Conservation (phyloP, 2,329 filamentous ascomycete species). For the Apiospora malaysiana region DNA sequence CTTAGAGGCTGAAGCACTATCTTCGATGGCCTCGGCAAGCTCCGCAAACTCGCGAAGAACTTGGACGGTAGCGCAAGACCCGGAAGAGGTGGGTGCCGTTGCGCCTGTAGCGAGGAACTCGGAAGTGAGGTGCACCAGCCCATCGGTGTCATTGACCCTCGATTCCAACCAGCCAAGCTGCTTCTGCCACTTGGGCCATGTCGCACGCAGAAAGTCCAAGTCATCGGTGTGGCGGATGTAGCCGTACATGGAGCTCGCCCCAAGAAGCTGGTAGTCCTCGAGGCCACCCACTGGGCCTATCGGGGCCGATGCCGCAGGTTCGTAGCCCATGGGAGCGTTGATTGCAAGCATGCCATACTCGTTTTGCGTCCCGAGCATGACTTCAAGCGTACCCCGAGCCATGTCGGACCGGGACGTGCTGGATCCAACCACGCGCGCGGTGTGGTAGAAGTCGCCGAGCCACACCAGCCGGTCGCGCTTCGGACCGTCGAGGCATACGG, state of each 20-base stretch:
- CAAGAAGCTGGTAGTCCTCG: slow-evolving; percentile 32
- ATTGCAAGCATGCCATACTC: slow-evolving; percentile 27
- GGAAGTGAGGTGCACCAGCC: slow-evolving; percentile 25
- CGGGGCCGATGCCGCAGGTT: slow-evolving; percentile 17
- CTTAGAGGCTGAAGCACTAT: slow-evolving; percentile 28
- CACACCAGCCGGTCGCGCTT: slow-evolving; percentile 50
- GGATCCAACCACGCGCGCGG: slow-evolving; percentile 41
- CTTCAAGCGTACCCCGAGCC: slow-evolving; percentile 41
- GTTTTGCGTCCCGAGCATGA: slow-evolving; percentile 32
- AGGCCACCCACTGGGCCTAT: slow-evolving; percentile 10
- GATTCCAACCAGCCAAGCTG: slow-evolving; percentile 25
- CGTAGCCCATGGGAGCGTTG: slow-evolving; percentile 27
- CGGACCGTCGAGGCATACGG: slow-evolving; percentile 48
- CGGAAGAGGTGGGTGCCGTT: slow-evolving; percentile 25
- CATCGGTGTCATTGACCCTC: slow-evolving; percentile 27
- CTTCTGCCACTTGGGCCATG: slow-evolving; percentile 28
- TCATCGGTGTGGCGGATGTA: slow-evolving; percentile 30
- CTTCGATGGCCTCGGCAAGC: slow-evolving; percentile 24
- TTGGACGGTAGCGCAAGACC: slow-evolving; percentile 28
- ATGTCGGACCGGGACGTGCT: slow-evolving; percentile 45
- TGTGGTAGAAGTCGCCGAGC: slow-evolving; percentile 50
- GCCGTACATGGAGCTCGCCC: slow-evolving; percentile 26
- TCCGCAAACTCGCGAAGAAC: slow-evolving; percentile 25
- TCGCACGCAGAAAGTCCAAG: slow-evolving; percentile 25
- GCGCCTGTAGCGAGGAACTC: slow-evolving; percentile 28